phyloP scores from a whole-genome alignment of 441 rosid species.

The Isatis lusitanica region DNA sequence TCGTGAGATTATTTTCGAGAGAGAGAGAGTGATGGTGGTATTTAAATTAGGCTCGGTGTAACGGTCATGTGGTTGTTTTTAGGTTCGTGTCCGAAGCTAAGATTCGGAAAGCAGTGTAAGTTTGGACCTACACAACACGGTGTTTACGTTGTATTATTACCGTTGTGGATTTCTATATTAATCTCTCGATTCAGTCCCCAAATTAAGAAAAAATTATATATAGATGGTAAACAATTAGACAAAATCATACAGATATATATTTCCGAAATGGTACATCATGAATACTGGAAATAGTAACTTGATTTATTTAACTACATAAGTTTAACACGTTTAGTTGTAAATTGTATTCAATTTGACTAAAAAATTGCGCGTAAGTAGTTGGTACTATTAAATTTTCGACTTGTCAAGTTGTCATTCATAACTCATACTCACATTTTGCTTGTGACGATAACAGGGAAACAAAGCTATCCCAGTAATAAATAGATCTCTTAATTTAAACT shows the following conservation, averaged over 20 bases:
- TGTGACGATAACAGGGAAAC: neutral
- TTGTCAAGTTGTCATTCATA: neutral
- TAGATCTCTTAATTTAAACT: neutral
- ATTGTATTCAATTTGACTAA: neutral
- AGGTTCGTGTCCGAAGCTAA: conserved; percentile 35
- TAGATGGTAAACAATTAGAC: neutral
- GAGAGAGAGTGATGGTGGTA: conserved; percentile 14
- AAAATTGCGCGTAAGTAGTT: neutral
- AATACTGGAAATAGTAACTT: neutral
- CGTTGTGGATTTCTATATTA: conserved; percentile 35
- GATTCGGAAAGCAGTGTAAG: conserved; percentile 22
- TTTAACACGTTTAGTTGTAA: neutral
- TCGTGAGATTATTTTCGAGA: conserved; percentile 4
- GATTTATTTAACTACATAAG: neutral
- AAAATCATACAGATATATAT: neutral
- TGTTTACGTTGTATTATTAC: conserved; percentile 40
- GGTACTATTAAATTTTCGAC: neutral
- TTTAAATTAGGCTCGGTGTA: conserved; percentile 39
- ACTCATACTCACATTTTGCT: neutral
- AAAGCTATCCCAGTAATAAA: neutral
- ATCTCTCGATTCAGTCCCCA: neutral
- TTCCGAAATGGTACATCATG: neutral
- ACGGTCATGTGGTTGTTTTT: conserved; percentile 34
- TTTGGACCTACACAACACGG: conserved; percentile 36
- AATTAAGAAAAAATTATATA: conserved; percentile 13